Evolutionary conservation across 192 early-diverging fungal genomes (phyloP).

Genomic region (Backusella liffmaniae): DNA sequence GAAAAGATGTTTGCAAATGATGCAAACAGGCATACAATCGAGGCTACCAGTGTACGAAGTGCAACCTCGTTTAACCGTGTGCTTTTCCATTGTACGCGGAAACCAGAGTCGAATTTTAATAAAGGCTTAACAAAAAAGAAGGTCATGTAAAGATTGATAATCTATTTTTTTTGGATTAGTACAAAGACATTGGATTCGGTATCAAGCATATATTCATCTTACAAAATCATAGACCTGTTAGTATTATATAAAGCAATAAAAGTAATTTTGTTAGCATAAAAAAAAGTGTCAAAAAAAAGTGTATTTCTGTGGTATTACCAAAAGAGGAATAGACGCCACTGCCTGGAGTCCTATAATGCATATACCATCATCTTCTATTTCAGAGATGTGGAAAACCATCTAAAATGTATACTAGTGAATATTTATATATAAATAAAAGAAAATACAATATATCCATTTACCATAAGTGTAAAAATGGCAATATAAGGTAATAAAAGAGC

Average conservation of each 20-base stretch:
- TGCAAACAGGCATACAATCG: slow-evolving; percentile 41
- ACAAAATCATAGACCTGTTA: slow-evolving; percentile 36
- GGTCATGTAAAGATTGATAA: slow-evolving; percentile 39
- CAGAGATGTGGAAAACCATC: slow-evolving; percentile 30
- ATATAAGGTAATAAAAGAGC: slow-evolving; percentile 31
- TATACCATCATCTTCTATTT: slow-evolving; percentile 22
- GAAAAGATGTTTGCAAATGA: slow-evolving; percentile 43
- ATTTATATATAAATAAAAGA: background rate
- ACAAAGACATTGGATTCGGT: background rate
- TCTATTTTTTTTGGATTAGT: slow-evolving; percentile 6
- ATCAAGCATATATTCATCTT: background rate
- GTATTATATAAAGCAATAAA: background rate
- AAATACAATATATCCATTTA: background rate
- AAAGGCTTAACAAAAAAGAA: slow-evolving; percentile 35
- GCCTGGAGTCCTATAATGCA: slow-evolving; percentile 35
- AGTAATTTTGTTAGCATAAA: background rate
- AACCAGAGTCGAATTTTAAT: slow-evolving; percentile 9
- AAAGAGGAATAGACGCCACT: slow-evolving; percentile 32
- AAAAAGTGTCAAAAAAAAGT: background rate
- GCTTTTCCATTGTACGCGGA: slow-evolving; percentile 19
- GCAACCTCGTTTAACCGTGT: slow-evolving; percentile 37
- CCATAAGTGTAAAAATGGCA: slow-evolving; percentile 37
- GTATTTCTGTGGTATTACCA: slow-evolving; percentile 29
- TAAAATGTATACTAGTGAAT: background rate
- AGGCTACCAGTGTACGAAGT: slow-evolving; percentile 43